Evolutionary conservation across 208 protist species (phyloP).

Genomic region (Trypanosoma scelopori): DNA sequence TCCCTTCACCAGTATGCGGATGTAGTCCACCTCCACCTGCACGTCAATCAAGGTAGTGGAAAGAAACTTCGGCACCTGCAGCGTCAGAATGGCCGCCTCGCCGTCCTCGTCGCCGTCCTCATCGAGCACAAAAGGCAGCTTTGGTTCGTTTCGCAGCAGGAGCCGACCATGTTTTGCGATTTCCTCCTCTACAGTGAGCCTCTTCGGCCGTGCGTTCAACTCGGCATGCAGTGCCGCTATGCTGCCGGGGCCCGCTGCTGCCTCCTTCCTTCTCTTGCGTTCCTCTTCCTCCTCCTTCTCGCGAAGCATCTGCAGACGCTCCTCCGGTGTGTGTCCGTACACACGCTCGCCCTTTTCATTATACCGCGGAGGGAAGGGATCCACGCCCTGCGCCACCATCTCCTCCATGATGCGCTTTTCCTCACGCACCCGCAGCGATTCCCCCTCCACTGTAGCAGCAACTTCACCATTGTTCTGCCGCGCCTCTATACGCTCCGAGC

Average conservation of each 20-base stretch:
- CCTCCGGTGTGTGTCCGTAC: constrained; percentile 89
- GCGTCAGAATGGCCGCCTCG: constrained; percentile 71
- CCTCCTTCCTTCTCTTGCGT: constrained; percentile 32
- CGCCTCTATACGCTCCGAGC: constrained; percentile 88
- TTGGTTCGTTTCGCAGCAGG: constrained; percentile 92
- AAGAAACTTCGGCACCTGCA: constrained; percentile 92
- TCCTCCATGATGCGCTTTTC: constrained; percentile 70
- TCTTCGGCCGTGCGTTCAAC: constrained; percentile 39
- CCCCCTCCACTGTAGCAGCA: constrained; percentile 41
- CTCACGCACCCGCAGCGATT: constrained; percentile 52
- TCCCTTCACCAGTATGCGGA: constrained; percentile 91
- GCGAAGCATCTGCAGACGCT: constrained; percentile 83
- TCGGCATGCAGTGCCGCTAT: constrained; percentile 70
- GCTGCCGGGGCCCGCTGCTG: constrained; percentile 35
- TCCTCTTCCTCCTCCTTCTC: constrained; percentile 79
- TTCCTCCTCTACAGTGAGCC: constrained; percentile 85
- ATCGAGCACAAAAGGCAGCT: constrained; percentile 83
- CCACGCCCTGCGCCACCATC: constrained; percentile 67
- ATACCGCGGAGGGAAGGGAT: constrained; percentile 75
- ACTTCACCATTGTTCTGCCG: constrained; percentile 76
- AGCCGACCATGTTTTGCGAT: constrained; percentile 85
- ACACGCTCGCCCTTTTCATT: constrained; percentile 91
- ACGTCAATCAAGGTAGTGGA: constrained; percentile 92
- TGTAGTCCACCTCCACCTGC: constrained; percentile 91
- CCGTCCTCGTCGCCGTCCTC: constrained; percentile 54